Percentiles rank a stretch among this genome's conserved stretches.
phyloP scores from a whole-genome alignment of 1,284 basidiomycete species.

The Ceratobasidium sp. region DNA sequence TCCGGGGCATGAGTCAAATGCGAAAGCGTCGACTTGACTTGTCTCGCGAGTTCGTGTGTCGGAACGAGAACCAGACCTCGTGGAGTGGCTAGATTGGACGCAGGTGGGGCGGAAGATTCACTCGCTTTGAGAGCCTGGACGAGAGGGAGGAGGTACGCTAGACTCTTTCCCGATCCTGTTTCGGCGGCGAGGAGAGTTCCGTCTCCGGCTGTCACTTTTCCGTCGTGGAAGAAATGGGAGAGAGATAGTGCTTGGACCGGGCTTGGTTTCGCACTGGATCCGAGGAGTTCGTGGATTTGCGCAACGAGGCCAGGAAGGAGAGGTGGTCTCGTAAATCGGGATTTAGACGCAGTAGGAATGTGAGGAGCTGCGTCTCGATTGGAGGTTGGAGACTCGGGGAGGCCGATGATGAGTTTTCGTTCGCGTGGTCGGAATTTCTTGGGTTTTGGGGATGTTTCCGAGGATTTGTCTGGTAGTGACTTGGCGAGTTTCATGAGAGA shows the following conservation, averaged over 20 bases:
- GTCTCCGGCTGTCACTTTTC: conserved; percentile 48
- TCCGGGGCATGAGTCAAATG: conserved; percentile 54
- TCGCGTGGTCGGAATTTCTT: background rate
- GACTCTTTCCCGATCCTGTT: conserved; percentile 88
- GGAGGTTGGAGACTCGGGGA: background rate
- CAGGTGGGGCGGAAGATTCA: conserved; percentile 48
- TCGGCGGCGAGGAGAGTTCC: conserved; percentile 81
- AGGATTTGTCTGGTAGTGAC: background rate
- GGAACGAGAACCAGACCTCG: conserved; percentile 82
- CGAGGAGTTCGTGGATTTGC: conserved; percentile 63
- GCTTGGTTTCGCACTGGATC: conserved; percentile 63
- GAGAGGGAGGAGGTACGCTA: conserved; percentile 86
- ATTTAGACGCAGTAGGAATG: background rate
- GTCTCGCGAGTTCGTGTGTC: conserved; percentile 85
- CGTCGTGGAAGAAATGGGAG: conserved; percentile 58
- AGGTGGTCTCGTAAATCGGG: conserved; percentile 66
- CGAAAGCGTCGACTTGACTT: conserved; percentile 71
- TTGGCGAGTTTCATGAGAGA: background rate
- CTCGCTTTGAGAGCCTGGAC: conserved; percentile 75
- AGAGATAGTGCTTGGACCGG: conserved; percentile 77
- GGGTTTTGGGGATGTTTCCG: background rate
- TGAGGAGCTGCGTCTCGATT: background rate
- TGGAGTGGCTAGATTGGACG: conserved; percentile 58
- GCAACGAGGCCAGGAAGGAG: conserved; percentile 66
- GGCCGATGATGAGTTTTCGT: conserved; percentile 23